Evolutionary conservation across 768 basidiomycete species (phyloP).

Genomic region (Rhizopogon roseolus): DNA sequence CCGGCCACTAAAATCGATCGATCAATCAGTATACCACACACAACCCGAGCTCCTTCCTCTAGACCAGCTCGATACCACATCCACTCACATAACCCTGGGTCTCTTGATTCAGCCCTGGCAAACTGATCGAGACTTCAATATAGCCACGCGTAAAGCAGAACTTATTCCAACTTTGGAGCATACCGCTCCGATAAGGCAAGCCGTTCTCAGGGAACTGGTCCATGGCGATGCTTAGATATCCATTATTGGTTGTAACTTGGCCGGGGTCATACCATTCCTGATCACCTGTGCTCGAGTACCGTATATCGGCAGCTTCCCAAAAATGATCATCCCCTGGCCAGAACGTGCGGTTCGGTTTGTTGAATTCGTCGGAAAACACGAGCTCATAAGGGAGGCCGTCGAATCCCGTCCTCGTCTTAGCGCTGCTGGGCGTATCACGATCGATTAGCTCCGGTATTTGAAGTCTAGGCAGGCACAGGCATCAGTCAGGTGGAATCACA

Average conservation of each 20-base stretch:
- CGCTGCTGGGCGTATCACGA: constrained; percentile 56
- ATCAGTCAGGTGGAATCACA: constrained; percentile 6
- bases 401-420: constrained; percentile 59
- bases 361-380: constrained; percentile 66
- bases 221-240: constrained; percentile 66
- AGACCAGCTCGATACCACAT: neutral
- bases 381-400: constrained; percentile 67
- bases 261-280: constrained; percentile 73
- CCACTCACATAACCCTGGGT: constrained; percentile 41
- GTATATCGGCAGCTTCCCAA: constrained; percentile 70
- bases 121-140: constrained; percentile 58
- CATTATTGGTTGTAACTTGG: constrained; percentile 62
- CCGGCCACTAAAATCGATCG: constrained; percentile 58
- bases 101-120: constrained; percentile 56
- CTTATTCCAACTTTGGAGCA: constrained; percentile 91
- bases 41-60: neutral
- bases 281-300: constrained; percentile 70
- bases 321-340: constrained; percentile 59
- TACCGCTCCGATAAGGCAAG: constrained; percentile 63
- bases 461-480: constrained; percentile 11
- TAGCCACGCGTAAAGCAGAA: constrained; percentile 78
- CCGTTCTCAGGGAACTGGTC: constrained; percentile 49
- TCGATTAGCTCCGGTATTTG: constrained; percentile 65
- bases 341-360: constrained; percentile 46
- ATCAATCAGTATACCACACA: neutral